Conservation (phyloP, 768 basidiomycete genomes). For the Exidia glandulosa region DNA sequence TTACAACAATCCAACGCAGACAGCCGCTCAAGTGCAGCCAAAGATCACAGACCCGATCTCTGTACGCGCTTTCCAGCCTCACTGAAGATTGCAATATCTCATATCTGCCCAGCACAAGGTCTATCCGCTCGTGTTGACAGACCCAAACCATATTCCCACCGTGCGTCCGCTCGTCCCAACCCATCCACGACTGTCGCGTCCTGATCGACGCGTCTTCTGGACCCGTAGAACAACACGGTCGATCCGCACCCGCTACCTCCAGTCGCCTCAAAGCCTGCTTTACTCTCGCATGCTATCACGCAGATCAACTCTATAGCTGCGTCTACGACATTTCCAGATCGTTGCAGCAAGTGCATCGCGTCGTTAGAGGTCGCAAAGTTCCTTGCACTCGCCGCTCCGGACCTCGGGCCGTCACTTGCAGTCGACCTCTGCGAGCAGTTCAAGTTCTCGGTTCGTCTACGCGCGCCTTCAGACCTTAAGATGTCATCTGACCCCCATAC, state of each 20-base stretch:
- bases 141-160: slow-evolving; percentile 47
- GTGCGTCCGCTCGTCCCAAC: slow-evolving; percentile 22
- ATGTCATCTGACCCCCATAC: background rate
- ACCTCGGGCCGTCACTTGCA: slow-evolving; percentile 44
- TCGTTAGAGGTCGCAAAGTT: slow-evolving; percentile 55
- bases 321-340: slow-evolving; percentile 31
- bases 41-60: slow-evolving; percentile 62
- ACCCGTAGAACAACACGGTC: slow-evolving; percentile 35
- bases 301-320: slow-evolving; percentile 45
- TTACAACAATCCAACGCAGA: slow-evolving; percentile 64
- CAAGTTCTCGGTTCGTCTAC: slow-evolving; percentile 27
- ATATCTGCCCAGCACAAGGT: slow-evolving; percentile 33
- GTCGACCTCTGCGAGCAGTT: slow-evolving; percentile 52
- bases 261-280: slow-evolving; percentile 30
- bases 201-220: background rate
- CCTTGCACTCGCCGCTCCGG: slow-evolving; percentile 50
- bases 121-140: slow-evolving; percentile 52
- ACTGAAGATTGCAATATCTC: slow-evolving; percentile 2
- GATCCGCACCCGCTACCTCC: slow-evolving; percentile 63
- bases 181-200: background rate
- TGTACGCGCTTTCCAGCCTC: slow-evolving; percentile 23
- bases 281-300: slow-evolving; percentile 41
- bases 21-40: slow-evolving; percentile 65
- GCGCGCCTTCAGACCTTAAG: slow-evolving; percentile 1
- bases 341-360: slow-evolving; percentile 50